Evolutionary conservation across 805 yeast species (phyloP).

Genomic region (Phaffomyces opuntiae): DNA sequence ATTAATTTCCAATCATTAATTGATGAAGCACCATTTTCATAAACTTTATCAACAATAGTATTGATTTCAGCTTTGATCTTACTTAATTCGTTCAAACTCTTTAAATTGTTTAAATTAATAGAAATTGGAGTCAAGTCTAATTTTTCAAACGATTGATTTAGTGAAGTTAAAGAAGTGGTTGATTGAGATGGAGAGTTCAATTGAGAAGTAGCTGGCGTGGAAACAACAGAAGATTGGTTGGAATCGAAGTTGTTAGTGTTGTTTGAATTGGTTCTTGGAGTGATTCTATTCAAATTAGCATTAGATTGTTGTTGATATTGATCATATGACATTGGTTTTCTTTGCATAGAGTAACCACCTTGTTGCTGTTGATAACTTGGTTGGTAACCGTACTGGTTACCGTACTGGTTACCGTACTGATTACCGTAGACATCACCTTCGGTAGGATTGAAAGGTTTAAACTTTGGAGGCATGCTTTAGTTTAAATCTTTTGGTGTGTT

Average conservation of each 20-base stretch:
- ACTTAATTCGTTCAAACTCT: constrained; percentile 28
- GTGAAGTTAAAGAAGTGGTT: constrained; percentile 65
- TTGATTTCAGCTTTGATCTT: constrained; percentile 30
- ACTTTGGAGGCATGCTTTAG: constrained; percentile 33
- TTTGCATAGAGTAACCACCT: constrained; percentile 11
- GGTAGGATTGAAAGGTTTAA: constrained; percentile 28
- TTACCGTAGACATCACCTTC: constrained; percentile 12
- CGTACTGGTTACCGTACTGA: not conserved
- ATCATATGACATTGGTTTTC: constrained; percentile 20
- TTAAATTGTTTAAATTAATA: constrained; percentile 45
- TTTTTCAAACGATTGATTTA: constrained; percentile 63
- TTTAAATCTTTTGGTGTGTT: no score
- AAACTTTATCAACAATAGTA: constrained; percentile 40
- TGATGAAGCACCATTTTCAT: constrained; percentile 34
- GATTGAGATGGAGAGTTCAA: constrained; percentile 42
- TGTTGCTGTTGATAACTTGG: not conserved
- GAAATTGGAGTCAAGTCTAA: constrained; percentile 62
- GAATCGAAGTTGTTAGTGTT: constrained; percentile 3
- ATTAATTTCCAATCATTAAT: constrained; percentile 60
- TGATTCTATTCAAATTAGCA: constrained; percentile 6
- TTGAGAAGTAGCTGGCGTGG: constrained; percentile 21
- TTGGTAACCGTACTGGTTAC: constrained; percentile 4
- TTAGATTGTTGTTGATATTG: constrained; percentile 17
- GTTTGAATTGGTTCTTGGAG: constrained; percentile 13
- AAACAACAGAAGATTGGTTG: constrained; percentile 13